Evolutionary conservation across 768 basidiomycete genomes (phyloP).

Genomic region (Tulasnella sp.): DNA sequence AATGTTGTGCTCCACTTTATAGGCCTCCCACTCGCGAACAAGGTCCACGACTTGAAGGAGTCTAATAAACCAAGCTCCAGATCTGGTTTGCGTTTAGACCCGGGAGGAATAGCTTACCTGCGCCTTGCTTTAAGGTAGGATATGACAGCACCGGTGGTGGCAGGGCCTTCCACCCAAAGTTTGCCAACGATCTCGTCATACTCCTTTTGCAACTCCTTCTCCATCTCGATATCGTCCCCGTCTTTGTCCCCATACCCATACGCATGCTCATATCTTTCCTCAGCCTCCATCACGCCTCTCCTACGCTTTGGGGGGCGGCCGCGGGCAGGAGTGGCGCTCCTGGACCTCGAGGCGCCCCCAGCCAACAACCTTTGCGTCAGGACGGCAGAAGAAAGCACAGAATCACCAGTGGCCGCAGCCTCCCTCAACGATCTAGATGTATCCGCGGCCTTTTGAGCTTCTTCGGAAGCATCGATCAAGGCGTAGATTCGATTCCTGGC

Average conservation of each 20-base stretch:
- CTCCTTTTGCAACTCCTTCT: slow-evolving; percentile 28
- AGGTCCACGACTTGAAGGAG: slow-evolving; percentile 22
- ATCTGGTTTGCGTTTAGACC: not conserved
- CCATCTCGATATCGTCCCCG: slow-evolving; percentile 27
- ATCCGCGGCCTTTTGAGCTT: slow-evolving; percentile 17
- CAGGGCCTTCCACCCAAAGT: slow-evolving; percentile 22
- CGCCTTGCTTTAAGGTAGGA: slow-evolving; percentile 20
- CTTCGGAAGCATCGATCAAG: slow-evolving; percentile 27
- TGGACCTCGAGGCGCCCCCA: not conserved
- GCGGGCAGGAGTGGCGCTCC: slow-evolving; percentile 10
- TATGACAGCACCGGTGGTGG: slow-evolving; percentile 26
- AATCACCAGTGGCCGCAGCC: not conserved
- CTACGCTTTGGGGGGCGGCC: slow-evolving; percentile 2
- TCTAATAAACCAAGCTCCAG: slow-evolving; percentile 6
- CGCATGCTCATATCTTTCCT: slow-evolving; percentile 25
- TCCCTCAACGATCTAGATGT: slow-evolving; percentile 5
- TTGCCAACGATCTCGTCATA: slow-evolving; percentile 19
- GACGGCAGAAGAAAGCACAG: not conserved
- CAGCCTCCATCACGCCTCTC: slow-evolving; percentile 9
- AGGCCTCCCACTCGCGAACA: slow-evolving; percentile 28
- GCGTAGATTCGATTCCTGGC: slow-evolving; percentile 26
- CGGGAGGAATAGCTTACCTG: slow-evolving; percentile 1
- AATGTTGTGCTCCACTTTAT: slow-evolving; percentile 19
- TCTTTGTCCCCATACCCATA: slow-evolving; percentile 29
- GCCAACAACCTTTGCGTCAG: slow-evolving; percentile 16